Evolutionary conservation across 176 grass and related monocot genomes (phyloP).

Genomic region (Carex parvula): DNA sequence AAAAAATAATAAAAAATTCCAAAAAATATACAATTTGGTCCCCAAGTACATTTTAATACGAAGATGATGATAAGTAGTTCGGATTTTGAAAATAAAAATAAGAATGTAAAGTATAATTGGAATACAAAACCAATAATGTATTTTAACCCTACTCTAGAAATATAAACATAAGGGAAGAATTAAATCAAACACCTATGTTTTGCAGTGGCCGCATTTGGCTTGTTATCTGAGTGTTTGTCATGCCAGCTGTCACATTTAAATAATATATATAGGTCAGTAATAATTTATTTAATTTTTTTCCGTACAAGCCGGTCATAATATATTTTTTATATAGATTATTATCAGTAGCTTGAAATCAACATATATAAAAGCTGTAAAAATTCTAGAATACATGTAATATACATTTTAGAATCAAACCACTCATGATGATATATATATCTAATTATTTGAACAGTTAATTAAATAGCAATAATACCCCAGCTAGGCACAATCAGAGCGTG

Average conservation of each 20-base stretch:
- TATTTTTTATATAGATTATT: background rate
- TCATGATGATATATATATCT: background rate
- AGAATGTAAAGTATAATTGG: too few species aligned
- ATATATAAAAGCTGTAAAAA: background rate
- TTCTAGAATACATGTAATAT: background rate
- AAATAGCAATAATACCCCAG: slow-evolving; percentile 1
- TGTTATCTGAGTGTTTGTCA: too few species aligned
- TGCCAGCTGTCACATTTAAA: too few species aligned
- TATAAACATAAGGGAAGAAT: background rate
- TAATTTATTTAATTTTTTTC: background rate
- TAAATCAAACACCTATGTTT: background rate
- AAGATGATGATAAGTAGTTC: too few species aligned
- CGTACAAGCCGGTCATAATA: background rate
- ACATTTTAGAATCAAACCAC: background rate
- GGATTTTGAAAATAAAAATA: too few species aligned
- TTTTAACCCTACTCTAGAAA: background rate
- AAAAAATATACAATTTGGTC: too few species aligned
- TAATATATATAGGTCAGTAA: background rate
- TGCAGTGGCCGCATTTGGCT: too few species aligned
- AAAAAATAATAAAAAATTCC: too few species aligned
- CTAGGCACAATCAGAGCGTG: background rate
- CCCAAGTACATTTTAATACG: too few species aligned
- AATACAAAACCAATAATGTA: too few species aligned
- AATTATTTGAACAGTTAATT: background rate
- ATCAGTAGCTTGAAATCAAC: too few species aligned